phyloP scores from a whole-genome alignment of 139 green algal genomes.

The Picochlorum sp. region DNA sequence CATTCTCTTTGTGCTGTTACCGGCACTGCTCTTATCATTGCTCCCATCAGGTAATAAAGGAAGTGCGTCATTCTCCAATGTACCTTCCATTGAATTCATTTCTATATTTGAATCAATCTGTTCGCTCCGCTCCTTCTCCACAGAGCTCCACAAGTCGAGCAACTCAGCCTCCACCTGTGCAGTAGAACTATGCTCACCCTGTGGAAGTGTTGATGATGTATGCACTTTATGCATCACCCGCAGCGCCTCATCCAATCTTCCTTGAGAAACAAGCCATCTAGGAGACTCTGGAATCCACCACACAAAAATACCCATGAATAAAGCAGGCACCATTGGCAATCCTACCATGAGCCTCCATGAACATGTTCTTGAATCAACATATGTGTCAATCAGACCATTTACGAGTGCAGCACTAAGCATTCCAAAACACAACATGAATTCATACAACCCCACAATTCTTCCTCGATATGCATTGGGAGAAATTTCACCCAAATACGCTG shows the following conservation, averaged over 20 bases:
- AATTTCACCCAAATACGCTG: conserved; percentile 75
- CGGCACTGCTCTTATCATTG: conserved; percentile 23
- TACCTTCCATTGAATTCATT: not conserved
- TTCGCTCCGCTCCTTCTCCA: conserved; percentile 57
- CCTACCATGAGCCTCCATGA: conserved; percentile 69
- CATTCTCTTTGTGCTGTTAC: not conserved
- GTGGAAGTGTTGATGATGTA: conserved; percentile 23
- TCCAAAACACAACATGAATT: conserved; percentile 70
- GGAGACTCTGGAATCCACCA: conserved; percentile 70
- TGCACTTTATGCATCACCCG: conserved; percentile 47
- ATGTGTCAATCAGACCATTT: conserved; percentile 45
- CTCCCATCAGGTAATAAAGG: conserved; percentile 4
- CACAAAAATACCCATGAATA: conserved; percentile 31
- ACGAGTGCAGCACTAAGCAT: conserved; percentile 56
- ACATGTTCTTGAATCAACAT: conserved; percentile 11
- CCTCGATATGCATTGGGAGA: conserved; percentile 48
- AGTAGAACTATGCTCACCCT: conserved; percentile 15
- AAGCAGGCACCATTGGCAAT: conserved; percentile 40
- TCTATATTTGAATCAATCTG: conserved; percentile 11
- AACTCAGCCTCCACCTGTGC: conserved; percentile 71
- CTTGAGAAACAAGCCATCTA: conserved; percentile 65
- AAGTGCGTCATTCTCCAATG: not conserved
- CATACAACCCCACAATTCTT: conserved; percentile 52
- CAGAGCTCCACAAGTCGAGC: conserved; percentile 65
- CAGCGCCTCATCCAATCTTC: conserved; percentile 58